Base-by-base conservation (phyloP, 257 asterid genomes). In the Echium plantagineum region DNA sequence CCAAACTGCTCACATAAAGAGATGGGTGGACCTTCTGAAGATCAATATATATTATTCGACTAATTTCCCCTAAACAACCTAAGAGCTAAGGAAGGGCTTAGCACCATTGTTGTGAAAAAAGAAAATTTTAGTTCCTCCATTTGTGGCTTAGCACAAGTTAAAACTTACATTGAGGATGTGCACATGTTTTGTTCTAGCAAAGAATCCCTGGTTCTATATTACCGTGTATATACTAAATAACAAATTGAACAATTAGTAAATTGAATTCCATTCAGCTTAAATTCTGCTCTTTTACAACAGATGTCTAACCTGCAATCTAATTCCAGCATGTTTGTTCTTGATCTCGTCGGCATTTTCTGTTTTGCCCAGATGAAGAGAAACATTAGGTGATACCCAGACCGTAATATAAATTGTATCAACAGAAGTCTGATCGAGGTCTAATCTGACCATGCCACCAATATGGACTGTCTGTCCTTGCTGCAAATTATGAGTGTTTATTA, bases 391-490 rank as follows among this genome's bases (percentile, higher is more conserved):
- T 57, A 80, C 86, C 91, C 94, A 85, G 19, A 88, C 74, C 2
- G 96, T 83, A 38, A 88, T 82, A 15, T 88, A 91, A 63, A 91
- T 91, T 56, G 98, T 91, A 32, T 80, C 77, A 35, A 91, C 85
- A 13, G 95, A 80, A 75, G 98, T 79, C 66, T 74, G 77, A 66
- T 70, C 76, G 56, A 91, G 93, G 74, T 91, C 96, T 59, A 91
- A 63, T 69, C 98, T 78, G 48, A 73, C 90, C 56, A 91, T 63
- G 58, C 93, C 85, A 54, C 98, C 95, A 49, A 88, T 74, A 74
- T 88, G 95, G 70, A 88, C 57, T 31, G 94, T 74, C 73, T 88
- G 96, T 63, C 98, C 96, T 51, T 85, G 80, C 98, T 90, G 82
- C 83, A 85, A 55, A 53, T 17, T 22, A 60, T 20, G 9, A 47